These are phyloP conservation scores for Podospora bellae-mahoneyi DNA, from an alignment of 495 filamentous ascomycete genomes.

Conservation along the genomic window DNA sequence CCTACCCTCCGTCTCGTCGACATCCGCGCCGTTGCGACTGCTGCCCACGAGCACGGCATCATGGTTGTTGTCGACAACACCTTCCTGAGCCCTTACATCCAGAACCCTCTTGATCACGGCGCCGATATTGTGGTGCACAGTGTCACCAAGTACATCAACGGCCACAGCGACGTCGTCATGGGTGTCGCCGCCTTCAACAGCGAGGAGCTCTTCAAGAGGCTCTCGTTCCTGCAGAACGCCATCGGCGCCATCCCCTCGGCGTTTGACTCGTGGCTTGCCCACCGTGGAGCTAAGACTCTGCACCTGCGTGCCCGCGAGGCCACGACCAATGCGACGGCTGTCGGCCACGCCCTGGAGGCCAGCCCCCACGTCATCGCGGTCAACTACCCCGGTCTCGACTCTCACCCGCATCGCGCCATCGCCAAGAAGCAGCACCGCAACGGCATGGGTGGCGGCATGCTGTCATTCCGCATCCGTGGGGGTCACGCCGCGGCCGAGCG, in stretches of 20 bases:
- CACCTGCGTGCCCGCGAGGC: constrained; percentile 88
- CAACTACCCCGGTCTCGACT: constrained; percentile 90
- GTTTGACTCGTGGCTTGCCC: constrained; percentile 99
- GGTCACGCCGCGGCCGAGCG: constrained; percentile 81
- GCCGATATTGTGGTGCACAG: constrained; percentile 98
- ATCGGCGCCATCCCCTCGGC: constrained; percentile 91
- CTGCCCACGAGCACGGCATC: constrained; percentile 84
- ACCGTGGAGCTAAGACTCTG: constrained; percentile 94
- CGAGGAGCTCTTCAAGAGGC: constrained; percentile 66
- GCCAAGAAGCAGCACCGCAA: constrained; percentile 87
- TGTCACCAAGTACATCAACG: constrained; percentile 99
- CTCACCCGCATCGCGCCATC: constrained; percentile 81
- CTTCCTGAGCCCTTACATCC: constrained; percentile 91
- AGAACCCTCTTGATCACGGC: constrained; percentile 92
- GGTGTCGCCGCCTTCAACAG: constrained; percentile 95
- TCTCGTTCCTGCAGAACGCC: constrained; percentile 93
- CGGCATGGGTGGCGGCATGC: constrained; percentile 95
- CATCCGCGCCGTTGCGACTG: constrained; percentile 74
- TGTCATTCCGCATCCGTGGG: constrained; percentile 90
- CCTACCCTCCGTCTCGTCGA: constrained; percentile 90
- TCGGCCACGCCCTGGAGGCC: constrained; percentile 72
- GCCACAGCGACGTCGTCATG: constrained; percentile 97
- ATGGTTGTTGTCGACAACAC: constrained; percentile 98
- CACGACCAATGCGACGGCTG: constrained; percentile 70
- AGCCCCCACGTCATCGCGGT: constrained; percentile 81